phyloP scores from a whole-genome alignment of 805 yeast species.

The Pichia membranifaciens region DNA sequence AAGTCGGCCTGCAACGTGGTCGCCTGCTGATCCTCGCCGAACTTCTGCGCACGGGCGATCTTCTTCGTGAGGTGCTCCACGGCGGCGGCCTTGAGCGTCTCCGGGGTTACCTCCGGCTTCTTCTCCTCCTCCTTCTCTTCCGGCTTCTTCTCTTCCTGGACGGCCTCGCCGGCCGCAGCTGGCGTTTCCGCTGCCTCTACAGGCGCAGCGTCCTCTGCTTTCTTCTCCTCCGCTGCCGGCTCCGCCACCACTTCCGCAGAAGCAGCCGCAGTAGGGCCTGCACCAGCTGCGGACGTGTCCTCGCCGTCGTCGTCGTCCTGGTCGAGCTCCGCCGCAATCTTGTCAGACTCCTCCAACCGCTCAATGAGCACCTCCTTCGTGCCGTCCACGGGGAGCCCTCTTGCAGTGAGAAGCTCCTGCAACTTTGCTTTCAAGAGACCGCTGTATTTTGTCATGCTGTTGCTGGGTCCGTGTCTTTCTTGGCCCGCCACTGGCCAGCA shows the following conservation, averaged over 20 bases:
- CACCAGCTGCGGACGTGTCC: not conserved
- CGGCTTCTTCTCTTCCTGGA: conserved; percentile 8
- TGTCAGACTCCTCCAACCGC: conserved; percentile 57
- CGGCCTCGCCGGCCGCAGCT: too few relatives aligned
- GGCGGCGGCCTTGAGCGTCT: conserved; percentile 65
- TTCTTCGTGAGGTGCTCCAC: conserved; percentile 61
- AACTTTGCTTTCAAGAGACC: conserved; percentile 77
- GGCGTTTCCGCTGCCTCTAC: conserved; percentile 15
- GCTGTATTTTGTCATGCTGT: conserved; percentile 48
- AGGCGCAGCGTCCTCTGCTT: conserved; percentile 13
- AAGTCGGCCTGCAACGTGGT: conserved; percentile 56
- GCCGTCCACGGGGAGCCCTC: conserved; percentile 66
- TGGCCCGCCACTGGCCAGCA: not conserved
- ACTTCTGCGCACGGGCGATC: conserved; percentile 68
- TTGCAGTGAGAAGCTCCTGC: conserved; percentile 65
- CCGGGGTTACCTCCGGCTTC: conserved; percentile 43
- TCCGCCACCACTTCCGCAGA: not conserved
- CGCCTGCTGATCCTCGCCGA: conserved; percentile 54
- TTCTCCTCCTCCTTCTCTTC: conserved; percentile 3
- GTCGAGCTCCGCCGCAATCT: conserved; percentile 28
- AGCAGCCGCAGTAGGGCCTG: conserved; percentile 1
- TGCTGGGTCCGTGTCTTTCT: not conserved
- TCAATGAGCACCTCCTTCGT: conserved; percentile 73
- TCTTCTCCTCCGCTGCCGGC: conserved; percentile 17
- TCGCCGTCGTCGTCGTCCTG: conserved; percentile 14